Base-by-base conservation (phyloP, 495 filamentous ascomycete genomes). In the Hypoxylon subgilvum region DNA sequence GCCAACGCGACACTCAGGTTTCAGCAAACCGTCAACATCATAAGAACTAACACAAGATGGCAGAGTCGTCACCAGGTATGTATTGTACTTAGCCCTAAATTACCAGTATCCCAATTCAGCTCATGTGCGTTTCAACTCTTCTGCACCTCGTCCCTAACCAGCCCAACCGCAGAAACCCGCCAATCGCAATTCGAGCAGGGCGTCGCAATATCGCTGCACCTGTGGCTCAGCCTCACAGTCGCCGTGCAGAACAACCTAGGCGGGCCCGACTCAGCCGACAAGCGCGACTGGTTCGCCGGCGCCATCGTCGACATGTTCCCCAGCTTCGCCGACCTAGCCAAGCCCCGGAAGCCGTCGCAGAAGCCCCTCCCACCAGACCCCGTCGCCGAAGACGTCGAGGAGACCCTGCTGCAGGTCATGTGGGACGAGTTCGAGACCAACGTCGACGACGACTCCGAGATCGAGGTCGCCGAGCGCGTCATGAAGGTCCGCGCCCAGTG, bases 241-340 rank as follows among this genome's bases (percentile, higher is more conserved):
- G 92, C 94, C 41, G 88, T 96, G n/a, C 81, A 85, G 64, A 89
- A 88, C 65, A 78, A 84, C 68, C 96, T 91, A 88, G 94, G 94
- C 68, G 94, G 94, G 0, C 82, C 89, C n/a, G 86, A 90, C 52
- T 88, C 85, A 22, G 65, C 75, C 42, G 91, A 93, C 73, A 97
- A 97, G 75, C 88, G 92, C 51, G 94, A 94, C 80, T 97, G 93
- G 93, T 89, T 98, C 65, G 92, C 89, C 42, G 92, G 92, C 66
- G 86, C 87, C 12, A 81, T 97, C 63, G 89, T 88, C 52, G 91
- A 96, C 6, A 86, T 96, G 66, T 83, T 97, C 43, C 69, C 72
- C 0, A 63, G 50, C 48, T 61, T 70, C 64, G 57, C 61, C 51
- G 80, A 84, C 19, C 72, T 85, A 7, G 84, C 90, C 18, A 60